Base-by-base conservation (phyloP, 345 rosid species). In the Reutealis trisperma region DNA sequence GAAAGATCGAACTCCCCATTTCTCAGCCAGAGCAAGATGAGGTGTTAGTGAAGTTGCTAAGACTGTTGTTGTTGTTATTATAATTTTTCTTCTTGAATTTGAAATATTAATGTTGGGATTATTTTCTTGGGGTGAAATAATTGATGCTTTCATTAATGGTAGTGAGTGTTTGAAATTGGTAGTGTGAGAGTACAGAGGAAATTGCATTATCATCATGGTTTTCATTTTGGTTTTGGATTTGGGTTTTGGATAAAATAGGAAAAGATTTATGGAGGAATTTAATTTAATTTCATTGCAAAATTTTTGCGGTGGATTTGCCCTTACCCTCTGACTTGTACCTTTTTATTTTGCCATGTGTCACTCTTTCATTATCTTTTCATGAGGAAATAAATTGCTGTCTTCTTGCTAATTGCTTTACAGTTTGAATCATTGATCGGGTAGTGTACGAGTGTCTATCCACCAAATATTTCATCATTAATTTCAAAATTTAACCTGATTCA, bases 1-100 rank as follows among this genome's bases (percentile, higher is more conserved):
- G 65, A 89, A 90, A 8, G 97, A 95, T 65, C 88, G 90, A 0
- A 91, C 90, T 5, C 97, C 98, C 98, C 98, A 93, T 24, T 83
- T 90, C 90, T 94, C 86, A 15, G 94, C 97, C 34, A 79, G 63
- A 8, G 93, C 91, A 19, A 59, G 54, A 13, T 37, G 41, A 82
- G 82, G 47, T 15, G 82, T 72, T 25, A 79, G n/a, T 30, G 87
- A 66, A 27, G 90, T 74, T 18, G 83, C 75, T 13, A 79, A 4
- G 59, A 47, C n/a, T n/a, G 88, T 51, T 44, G 86, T 76, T 2
- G 87, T 51, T 44, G 85, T 77, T 2, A 88, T 67, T 1, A 88
- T 68, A 9, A 89, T 34, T 30, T 80, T 87, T 78, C 89, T 76
- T 54, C 41, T 4, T 37, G 41, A 37, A 37, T 37, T 37, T 37